Base-by-base conservation (phyloP, 371 early-diverging fungal species). In the Dichotomocladium elegans region DNA sequence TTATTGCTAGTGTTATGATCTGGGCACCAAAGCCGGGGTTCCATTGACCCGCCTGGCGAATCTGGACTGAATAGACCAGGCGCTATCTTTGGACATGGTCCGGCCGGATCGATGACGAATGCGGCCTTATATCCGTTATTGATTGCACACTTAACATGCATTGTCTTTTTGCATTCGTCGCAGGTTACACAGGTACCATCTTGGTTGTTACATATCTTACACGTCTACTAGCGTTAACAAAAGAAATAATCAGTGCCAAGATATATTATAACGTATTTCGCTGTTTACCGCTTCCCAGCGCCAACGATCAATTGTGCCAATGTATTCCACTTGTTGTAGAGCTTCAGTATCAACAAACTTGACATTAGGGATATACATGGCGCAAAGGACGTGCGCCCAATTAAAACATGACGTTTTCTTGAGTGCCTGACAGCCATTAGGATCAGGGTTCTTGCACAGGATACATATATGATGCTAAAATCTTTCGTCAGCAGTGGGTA, bases 331-430 rank as follows among this genome's bases (percentile, higher is more conserved):
- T 0, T 94, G 92, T 25, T 89, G 86, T 53, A 93, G 66, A 7
- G 72, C 66, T 0, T 72, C 70, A 4, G 77, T 48, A 45, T 93
- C 81, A 7, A 80, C 84, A 57, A 91, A 80, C 15, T 70, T 68
- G 47, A 80, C 70, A 47, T 93, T 95, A 2, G 90, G 89, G 24
- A 93, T 85, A 67, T 88, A 91, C n/a, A 87, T 63, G 0, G 95
- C 91, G 55, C 99, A 99, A 12, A 89, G 64, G 2, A 97, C 75
- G 63, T 99, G 99, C 0, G 84, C 95, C 99, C 99, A 99, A 48
- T 83, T 80, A 61, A 88, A 90, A 5, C 83, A 88, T n/a, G 79
- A 81, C 1, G 98, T 96, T 45, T 81, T 84, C 67, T 97, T 97
- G 60, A 95, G 81, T 6, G 96, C 86, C 24, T 77, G 68, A 5